These are phyloP conservation scores for Apocynum venetum DNA, from an alignment of 257 asterid genomes.

Conservation along the genomic window DNA sequence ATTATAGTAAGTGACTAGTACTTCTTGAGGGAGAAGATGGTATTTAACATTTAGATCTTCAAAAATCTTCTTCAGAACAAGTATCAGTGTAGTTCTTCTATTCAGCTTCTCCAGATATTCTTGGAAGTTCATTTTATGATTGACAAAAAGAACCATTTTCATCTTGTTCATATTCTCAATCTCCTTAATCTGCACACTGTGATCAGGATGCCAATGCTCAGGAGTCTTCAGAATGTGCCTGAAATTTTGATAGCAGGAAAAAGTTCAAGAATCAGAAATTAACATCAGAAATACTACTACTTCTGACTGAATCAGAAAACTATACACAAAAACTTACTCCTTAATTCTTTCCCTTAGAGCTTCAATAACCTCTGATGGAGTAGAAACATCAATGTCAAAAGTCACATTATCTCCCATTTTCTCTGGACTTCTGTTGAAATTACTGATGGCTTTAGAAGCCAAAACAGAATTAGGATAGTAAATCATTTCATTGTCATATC, in stretches of 20 bases:
- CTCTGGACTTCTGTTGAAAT: constrained; percentile 58
- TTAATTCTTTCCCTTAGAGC: constrained; percentile 49
- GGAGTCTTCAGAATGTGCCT: constrained; percentile 14
- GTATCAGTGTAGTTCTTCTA: constrained; percentile 20
- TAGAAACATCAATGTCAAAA: constrained; percentile 61
- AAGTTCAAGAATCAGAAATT: too few species aligned
- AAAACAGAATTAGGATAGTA: constrained; percentile 31
- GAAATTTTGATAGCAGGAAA: not conserved
- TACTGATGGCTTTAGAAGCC: constrained; percentile 18
- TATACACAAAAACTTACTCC: constrained; percentile 30
- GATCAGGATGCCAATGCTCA: constrained; percentile 25
- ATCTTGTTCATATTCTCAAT: constrained; percentile 25
- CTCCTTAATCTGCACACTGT: constrained; percentile 19
- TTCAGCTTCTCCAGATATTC: constrained; percentile 14
- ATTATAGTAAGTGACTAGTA: not conserved
- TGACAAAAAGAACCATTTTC: constrained; percentile 19
- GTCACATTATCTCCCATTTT: constrained; percentile 65
- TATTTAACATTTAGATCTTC: constrained; percentile 14
- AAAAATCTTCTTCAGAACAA: constrained; percentile 13
- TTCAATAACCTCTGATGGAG: constrained; percentile 53
- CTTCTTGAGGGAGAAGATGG: constrained; percentile 22
- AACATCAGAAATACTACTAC: not conserved
- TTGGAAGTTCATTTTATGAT: constrained; percentile 24
- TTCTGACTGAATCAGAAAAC: not conserved
- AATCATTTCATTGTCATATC: constrained; percentile 24